Base-by-base conservation (phyloP, 352 stramenopile species). In the Pythium grandisporangium region DNA sequence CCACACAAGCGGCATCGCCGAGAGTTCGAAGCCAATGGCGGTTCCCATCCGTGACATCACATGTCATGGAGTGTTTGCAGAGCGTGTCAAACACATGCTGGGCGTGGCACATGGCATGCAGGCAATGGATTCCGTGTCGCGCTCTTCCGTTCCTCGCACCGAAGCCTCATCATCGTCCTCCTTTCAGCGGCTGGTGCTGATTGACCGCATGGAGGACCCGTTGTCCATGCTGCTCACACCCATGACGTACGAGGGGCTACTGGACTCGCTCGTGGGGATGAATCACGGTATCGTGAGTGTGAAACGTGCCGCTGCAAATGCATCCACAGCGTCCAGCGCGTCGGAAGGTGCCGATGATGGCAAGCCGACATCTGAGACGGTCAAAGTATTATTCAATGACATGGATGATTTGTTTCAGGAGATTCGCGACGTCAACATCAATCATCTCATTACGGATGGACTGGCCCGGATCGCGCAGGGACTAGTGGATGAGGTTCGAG, bases 371-470 rank as follows among this genome's bases (percentile, higher is more conserved):
- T 44, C 46, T 2, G 34, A 49, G 38, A 62, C 74, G 23, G 32
- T 45, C 32, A 86, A 84, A 45, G 43, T 84, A 16, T 45, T 89
- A 35, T 58, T 87, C 22, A 84, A 84, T 44, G 52, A 85, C 47
- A 23, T 55, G n/a, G 78, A 92, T 45, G 62, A 80, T 26, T 53
- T 92, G 26, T 89, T 77, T 46, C 54, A 51, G 19, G 66, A 77
- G 25, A 79, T 92, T 32, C 74, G 78, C 13, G 75, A 92, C 42
- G 61, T 84, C 5, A 86, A 92, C 45, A 88, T 92, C 54, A 84
- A 91, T 32, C 51, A 75, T 19, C 37, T 89, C 2, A 70, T 74
- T 47, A 75, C 70, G 2, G 43, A 61, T 16, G 58, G 66, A 16
- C 57, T 87, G 1, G 58, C 63, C 5, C 53, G 71, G 17, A 70